Percentiles rank a stretch among this genome's conserved stretches.
phyloP scores from a whole-genome alignment of 1,284 basidiomycete genomes.

The Melampsora americana region DNA sequence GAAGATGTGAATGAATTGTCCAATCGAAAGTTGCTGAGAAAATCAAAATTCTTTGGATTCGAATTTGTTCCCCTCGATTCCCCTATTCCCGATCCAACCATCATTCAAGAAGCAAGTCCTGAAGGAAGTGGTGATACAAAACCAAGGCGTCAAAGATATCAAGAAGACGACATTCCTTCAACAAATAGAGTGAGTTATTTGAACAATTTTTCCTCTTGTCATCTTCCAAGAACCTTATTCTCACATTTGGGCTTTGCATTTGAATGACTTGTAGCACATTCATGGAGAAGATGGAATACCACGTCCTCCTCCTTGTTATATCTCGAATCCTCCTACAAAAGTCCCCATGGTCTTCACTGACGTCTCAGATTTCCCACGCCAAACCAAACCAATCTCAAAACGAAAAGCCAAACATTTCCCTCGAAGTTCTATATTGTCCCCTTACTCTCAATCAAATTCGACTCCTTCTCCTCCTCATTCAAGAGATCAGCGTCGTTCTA shows the following conservation, averaged over 20 bases:
- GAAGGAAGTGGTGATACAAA: not conserved
- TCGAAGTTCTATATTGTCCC: conserved; percentile 26
- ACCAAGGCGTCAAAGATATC: conserved; percentile 15
- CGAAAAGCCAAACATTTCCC: conserved; percentile 33
- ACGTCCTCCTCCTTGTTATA: conserved; percentile 24
- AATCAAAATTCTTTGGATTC: conserved; percentile 32
- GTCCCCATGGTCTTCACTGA: conserved; percentile 39
- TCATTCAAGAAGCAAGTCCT: not conserved
- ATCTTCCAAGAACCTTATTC: not conserved
- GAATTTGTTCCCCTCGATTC: conserved; percentile 43
- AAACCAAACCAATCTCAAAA: conserved; percentile 35
- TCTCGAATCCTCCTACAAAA: conserved; percentile 15
- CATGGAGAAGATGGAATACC: conserved; percentile 29
- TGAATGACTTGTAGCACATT: conserved; percentile 12
- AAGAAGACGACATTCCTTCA: conserved; percentile 25
- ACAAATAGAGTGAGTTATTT: conserved; percentile 22
- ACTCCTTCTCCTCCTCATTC: not conserved
- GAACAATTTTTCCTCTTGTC: not conserved
- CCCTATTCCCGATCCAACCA: not conserved
- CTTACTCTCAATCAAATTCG: conserved; percentile 17
- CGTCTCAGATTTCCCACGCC: conserved; percentile 39
- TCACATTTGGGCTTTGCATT: not conserved
- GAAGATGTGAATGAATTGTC: conserved; percentile 24
- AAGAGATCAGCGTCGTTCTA: conserved; percentile 5
- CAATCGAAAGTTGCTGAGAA: conserved; percentile 20